Evolutionary conservation across 768 basidiomycete species (phyloP), one percentile per base, ranked within the genome.

Genomic region (Tylopilus rubrobrunneus): DNA sequence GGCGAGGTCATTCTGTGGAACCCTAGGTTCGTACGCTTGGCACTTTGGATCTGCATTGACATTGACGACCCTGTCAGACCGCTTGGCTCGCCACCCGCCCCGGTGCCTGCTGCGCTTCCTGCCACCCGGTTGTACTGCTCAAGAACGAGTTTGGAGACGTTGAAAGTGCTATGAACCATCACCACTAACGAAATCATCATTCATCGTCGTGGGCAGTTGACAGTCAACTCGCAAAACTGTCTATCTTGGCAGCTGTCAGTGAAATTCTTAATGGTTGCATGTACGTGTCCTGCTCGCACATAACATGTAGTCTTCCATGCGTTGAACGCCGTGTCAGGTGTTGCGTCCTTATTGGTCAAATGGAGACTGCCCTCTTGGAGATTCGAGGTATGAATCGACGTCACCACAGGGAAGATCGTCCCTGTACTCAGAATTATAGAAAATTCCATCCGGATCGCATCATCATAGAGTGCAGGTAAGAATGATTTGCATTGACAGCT

Each of bases 121-220:
- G 51, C 58, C 33, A 65, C 64, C 5, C 62, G 62, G 87, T 89
- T 31, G 92, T 94, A 7, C 73, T 98, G 36, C 78, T 98, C 57
- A 98, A 98, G 76, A 98, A 98, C 73, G 95, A 98, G 69, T 97
- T 92, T 63, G 95, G 95, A 17, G 93, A 97, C 74, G 79, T 96
- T 11, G 83, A 95, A 81, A 90, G 90, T 87, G 34, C 17, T 17
- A 21, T 29, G 29, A 2, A 29, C 17, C 34, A 14, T 9, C 27
- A 4, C n/a, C 2, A 9, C 12, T 50, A 12, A 39, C 37, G 33
- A 10, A n/a, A 17, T 49, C n/a, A 3, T 17, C 19, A 29, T 36
- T 50, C 48, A 49, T 36, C 14, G 53, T 54, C 58, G 37, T 10
- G n/a, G 48, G 7, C 49, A 89, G 94, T 98, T 45, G 94, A 98